Conservation (phyloP, 2,329 filamentous ascomycete genomes). For the Alternaria ethzedia region DNA sequence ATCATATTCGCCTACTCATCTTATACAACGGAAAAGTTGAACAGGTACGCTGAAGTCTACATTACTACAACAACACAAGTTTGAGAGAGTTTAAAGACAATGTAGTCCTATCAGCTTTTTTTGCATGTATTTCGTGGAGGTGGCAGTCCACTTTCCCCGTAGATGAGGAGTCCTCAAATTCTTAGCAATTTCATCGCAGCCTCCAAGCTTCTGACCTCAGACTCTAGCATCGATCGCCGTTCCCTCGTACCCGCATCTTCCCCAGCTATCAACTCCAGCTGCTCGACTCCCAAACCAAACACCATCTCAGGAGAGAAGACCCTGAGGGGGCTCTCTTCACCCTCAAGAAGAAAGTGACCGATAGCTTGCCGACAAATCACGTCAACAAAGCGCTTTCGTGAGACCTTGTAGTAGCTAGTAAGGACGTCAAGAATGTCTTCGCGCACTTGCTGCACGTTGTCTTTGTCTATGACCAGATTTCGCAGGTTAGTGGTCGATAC, state of each 20-base stretch:
- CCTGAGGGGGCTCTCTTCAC: conserved; percentile 44
- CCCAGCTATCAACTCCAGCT: conserved; percentile 23
- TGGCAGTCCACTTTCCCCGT: too few species aligned
- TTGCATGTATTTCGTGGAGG: too few species aligned
- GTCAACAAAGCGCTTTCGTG: conserved; percentile 68
- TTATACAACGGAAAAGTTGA: too few species aligned
- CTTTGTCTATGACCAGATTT: not conserved
- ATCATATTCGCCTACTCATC: too few species aligned
- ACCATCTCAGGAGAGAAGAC: conserved; percentile 14
- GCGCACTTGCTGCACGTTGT: conserved; percentile 45
- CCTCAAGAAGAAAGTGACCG: conserved; percentile 60
- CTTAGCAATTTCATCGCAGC: conserved; percentile 11
- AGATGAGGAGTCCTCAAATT: not conserved
- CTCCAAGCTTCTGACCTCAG: conserved; percentile 13
- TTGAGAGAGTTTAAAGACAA: too few species aligned
- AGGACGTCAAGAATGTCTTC: conserved; percentile 66
- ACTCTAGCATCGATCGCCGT: conserved; percentile 5
- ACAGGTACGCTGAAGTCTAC: too few species aligned
- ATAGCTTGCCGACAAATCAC: conserved; percentile 65
- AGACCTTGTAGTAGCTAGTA: conserved; percentile 66
- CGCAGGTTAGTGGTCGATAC: not conserved
- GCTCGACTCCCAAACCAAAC: conserved; percentile 4
- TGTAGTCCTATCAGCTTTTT: too few species aligned
- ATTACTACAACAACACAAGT: too few species aligned
- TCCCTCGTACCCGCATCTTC: conserved; percentile 8